These are phyloP conservation scores for Xylaria telfairii DNA, from an alignment of 495 filamentous ascomycete genomes.

Conservation along the genomic window DNA sequence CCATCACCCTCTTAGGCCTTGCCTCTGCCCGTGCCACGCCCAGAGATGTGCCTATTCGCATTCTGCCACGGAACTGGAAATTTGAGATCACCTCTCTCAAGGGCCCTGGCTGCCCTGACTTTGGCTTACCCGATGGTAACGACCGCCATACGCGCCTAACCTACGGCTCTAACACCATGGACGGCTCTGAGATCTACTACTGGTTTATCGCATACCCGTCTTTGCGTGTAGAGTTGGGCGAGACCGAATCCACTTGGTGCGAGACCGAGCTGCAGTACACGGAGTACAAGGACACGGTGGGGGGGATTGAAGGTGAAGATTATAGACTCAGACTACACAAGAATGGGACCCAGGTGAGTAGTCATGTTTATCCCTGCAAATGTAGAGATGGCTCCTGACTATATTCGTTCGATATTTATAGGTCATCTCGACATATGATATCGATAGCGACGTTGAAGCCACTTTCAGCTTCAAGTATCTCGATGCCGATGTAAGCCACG, in stretches of 20 bases:
- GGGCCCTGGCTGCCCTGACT: constrained; percentile 10
- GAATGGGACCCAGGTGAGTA: constrained; percentile 14
- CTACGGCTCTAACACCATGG: constrained; percentile 1
- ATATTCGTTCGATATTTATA: neutral
- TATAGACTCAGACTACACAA: constrained; percentile 18
- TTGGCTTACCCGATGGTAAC: neutral
- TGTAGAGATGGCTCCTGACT: neutral
- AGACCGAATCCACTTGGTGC: constrained; percentile 19
- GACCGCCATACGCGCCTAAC: neutral
- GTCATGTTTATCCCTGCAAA: neutral
- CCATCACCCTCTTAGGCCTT: neutral
- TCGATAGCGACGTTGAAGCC: neutral
- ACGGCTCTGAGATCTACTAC: constrained; percentile 25
- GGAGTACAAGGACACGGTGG: constrained; percentile 6
- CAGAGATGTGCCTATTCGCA: neutral
- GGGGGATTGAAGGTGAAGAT: neutral
- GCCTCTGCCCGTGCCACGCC: neutral
- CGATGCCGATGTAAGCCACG: constrained; percentile 8
- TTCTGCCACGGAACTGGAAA: neutral
- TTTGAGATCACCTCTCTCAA: constrained; percentile 14
- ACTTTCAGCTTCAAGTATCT: constrained; percentile 6
- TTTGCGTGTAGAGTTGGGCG: constrained; percentile 1
- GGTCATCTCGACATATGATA: constrained; percentile 1
- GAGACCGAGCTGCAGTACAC: constrained; percentile 12
- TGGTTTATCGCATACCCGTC: constrained; percentile 16